A percentile compares a stretch with the other conserved stretches of the same genome.
These are phyloP conservation scores for Xylaria hypoxylon DNA, from an alignment of 2,329 filamentous ascomycete species.

Conservation along the genomic window DNA sequence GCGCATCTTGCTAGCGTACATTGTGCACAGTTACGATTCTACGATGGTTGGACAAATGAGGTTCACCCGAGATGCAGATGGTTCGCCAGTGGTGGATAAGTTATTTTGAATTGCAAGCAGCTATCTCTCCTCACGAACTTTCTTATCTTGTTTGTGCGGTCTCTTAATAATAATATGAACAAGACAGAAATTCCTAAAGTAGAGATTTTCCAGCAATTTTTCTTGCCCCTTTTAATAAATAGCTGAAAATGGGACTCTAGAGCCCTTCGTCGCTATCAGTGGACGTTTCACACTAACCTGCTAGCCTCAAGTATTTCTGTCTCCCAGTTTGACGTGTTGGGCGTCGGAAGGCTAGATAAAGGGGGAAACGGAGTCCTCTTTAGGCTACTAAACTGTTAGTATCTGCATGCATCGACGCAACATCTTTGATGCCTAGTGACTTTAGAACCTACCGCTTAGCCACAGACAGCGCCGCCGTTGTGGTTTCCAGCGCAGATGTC, in stretches of 20 bases:
- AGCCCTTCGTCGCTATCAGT: neutral
- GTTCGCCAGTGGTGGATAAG: neutral
- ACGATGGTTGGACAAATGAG: too few species aligned
- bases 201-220: neutral
- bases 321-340: neutral
- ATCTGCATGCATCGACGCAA: neutral
- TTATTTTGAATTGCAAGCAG: conserved; percentile 1
- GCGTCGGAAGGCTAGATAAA: neutral
- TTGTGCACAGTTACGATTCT: too few species aligned
- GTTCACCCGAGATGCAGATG: too few species aligned
- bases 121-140: neutral
- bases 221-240: neutral
- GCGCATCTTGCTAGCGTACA: too few species aligned
- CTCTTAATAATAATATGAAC: neutral
- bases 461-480: conserved; percentile 39
- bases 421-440: neutral
- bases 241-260: neutral
- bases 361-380: neutral
- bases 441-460: conserved; percentile 23
- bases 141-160: neutral
- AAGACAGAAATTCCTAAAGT: neutral
- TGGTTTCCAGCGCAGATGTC: conserved; percentile 37
- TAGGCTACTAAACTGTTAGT: neutral
- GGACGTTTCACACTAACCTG: neutral
- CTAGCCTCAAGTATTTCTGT: neutral